Percentiles rank a stretch among this genome's conserved stretches.
Conservation (phyloP, 352 stramenopile species). For the Phytophthora constricta region DNA sequence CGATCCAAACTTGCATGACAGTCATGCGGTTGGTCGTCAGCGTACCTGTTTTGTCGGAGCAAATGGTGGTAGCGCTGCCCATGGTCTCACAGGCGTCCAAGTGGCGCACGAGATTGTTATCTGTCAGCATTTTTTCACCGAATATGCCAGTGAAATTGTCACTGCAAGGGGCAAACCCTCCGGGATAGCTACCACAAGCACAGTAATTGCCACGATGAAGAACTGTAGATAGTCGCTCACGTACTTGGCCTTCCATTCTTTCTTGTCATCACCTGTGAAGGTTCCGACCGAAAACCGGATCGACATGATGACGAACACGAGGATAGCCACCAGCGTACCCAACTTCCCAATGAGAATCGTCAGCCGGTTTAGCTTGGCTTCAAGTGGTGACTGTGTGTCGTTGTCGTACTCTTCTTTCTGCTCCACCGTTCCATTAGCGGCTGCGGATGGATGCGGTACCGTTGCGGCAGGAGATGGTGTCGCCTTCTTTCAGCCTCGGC, state of each 20-base stretch:
- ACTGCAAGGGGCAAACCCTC: constrained; percentile 97
- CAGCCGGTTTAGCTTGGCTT: constrained; percentile 86
- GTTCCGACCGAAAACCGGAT: constrained; percentile 73
- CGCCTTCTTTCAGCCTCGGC: constrained; percentile 21
- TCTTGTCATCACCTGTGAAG: constrained; percentile 50
- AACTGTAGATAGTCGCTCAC: constrained; percentile 77
- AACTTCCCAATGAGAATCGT: constrained; percentile 88
- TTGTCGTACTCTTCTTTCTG: constrained; percentile 73
- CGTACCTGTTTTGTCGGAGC: constrained; percentile 98
- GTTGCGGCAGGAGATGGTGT: constrained; percentile 15
- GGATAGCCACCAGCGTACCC: constrained; percentile 68
- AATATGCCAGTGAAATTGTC: constrained; percentile 97
- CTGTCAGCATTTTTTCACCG: constrained; percentile 92
- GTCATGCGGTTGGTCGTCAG: constrained; percentile 98
- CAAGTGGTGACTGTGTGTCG: constrained; percentile 73
- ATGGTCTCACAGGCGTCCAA: constrained; percentile 93
- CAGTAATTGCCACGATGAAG: constrained; percentile 89
- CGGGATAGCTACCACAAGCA: constrained; percentile 97
- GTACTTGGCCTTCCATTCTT: constrained; percentile 59
- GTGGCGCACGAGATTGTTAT: constrained; percentile 92
- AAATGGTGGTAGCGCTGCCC: constrained; percentile 96
- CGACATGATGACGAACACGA: constrained; percentile 84
- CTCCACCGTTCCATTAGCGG: constrained; percentile 84
- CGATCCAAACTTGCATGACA: constrained; percentile 91
- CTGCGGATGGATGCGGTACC: constrained; percentile 18